A percentile compares a stretch with the other conserved stretches of the same genome.
Conservation (phyloP, 2,329 filamentous ascomycete genomes). For the Parascedosporium putredinis region DNA sequence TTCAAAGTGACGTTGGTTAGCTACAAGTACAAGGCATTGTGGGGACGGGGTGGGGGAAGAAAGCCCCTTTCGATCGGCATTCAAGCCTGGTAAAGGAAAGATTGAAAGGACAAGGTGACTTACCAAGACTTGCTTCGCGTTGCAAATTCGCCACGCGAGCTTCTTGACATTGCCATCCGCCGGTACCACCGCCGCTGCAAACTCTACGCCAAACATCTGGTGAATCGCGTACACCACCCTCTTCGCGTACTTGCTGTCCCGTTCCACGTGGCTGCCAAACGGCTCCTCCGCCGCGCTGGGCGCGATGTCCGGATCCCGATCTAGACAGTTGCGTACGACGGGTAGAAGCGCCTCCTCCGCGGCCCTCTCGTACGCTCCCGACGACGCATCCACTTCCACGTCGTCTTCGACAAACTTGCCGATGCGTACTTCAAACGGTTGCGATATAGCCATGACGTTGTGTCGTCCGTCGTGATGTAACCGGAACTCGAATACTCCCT, state of each 20-base stretch:
- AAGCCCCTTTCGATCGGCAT: too few relatives aligned
- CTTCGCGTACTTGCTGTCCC: constrained; percentile 80
- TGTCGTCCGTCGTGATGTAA: constrained; percentile 93
- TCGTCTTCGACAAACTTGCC: constrained; percentile 70
- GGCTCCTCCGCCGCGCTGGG: constrained; percentile 67
- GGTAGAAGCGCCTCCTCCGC: constrained; percentile 73
- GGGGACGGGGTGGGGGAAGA: too few relatives aligned
- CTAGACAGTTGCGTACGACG: constrained; percentile 83
- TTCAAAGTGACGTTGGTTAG: constrained; percentile 12
- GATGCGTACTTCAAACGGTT: constrained; percentile 86
- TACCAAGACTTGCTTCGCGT: constrained; percentile 90
- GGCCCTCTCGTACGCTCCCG: constrained; percentile 50
- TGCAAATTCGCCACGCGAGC: constrained; percentile 87
- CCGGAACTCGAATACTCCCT: constrained; percentile 91
- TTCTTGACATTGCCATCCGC: constrained; percentile 87
- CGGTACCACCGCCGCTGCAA: constrained; percentile 82
- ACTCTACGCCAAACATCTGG: constrained; percentile 95
- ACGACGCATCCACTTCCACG: constrained; percentile 38
- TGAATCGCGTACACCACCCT: constrained; percentile 88
- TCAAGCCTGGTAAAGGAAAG: too few relatives aligned
- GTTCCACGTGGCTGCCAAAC: constrained; percentile 76
- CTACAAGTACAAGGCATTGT: too few relatives aligned
- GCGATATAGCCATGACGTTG: constrained; percentile 85
- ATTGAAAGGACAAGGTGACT: too few relatives aligned
- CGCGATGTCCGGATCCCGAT: constrained; percentile 83